A percentile compares a stretch with the other conserved stretches of the same genome.
Conservation (phyloP, 2,329 filamentous ascomycete genomes). For the Microcera coccophila region DNA sequence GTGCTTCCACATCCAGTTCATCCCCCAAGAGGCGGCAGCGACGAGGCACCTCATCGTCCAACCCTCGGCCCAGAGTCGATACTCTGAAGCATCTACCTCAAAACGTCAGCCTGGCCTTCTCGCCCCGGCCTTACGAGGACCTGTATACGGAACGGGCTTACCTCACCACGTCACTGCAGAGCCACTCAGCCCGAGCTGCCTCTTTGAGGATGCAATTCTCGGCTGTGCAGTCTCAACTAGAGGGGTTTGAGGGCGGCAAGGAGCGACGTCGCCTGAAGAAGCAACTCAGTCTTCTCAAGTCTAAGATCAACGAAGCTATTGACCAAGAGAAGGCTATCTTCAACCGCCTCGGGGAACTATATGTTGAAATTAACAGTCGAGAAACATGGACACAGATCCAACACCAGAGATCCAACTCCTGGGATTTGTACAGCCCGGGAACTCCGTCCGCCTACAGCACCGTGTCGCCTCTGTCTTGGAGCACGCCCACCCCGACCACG, state of each 20-base stretch:
- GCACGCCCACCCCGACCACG: slow-evolving; percentile 17
- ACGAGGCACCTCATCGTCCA: slow-evolving; percentile 13
- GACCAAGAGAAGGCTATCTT: slow-evolving; percentile 46
- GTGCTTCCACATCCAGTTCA: not conserved
- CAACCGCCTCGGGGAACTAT: slow-evolving; percentile 46
- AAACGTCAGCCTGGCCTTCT: slow-evolving; percentile 25
- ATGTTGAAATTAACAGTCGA: slow-evolving; percentile 45
- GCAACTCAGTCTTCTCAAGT: slow-evolving; percentile 38
- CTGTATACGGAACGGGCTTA: slow-evolving; percentile 47
- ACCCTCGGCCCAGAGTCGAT: slow-evolving; percentile 2
- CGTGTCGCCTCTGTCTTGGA: slow-evolving; percentile 9
- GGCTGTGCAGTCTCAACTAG: slow-evolving; percentile 32
- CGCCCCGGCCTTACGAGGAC: slow-evolving; percentile 39
- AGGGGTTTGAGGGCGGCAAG: slow-evolving; percentile 20
- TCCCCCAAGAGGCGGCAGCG: slow-evolving; percentile 7
- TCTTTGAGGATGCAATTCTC: slow-evolving; percentile 40
- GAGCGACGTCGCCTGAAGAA: slow-evolving; percentile 37
- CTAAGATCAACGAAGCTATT: slow-evolving; percentile 42
- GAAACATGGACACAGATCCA: slow-evolving; percentile 37
- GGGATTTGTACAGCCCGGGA: slow-evolving; percentile 9
- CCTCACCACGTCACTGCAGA: slow-evolving; percentile 39
- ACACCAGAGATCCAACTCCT: slow-evolving; percentile 15
- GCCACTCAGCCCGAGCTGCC: slow-evolving; percentile 36
- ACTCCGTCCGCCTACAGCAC: slow-evolving; percentile 12
- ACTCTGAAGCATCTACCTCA: slow-evolving; percentile 3